Conservation (phyloP, 768 basidiomycete species). For the Fistulinella prunicolor region DNA sequence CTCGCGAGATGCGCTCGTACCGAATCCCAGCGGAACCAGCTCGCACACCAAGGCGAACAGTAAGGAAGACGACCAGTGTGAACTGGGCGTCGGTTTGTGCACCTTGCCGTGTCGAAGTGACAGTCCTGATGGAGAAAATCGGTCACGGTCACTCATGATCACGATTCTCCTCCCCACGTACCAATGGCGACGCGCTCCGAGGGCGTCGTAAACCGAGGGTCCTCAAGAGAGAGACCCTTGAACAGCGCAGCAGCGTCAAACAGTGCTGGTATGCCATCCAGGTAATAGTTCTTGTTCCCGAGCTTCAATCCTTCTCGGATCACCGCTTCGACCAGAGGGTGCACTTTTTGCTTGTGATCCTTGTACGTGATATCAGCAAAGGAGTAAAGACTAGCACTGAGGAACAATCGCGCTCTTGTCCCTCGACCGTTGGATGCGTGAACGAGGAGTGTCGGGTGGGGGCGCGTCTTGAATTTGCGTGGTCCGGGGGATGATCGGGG, state of each 20-base stretch:
- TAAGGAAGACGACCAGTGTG: conserved; percentile 68
- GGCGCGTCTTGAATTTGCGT: conserved; percentile 13
- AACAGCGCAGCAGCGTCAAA: conserved; percentile 53
- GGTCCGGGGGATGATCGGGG: conserved; percentile 12
- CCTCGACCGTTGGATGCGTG: conserved; percentile 28
- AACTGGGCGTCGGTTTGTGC: conserved; percentile 59
- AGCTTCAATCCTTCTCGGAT: conserved; percentile 85
- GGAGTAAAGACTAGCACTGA: conserved; percentile 76
- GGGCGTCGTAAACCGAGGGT: conserved; percentile 34
- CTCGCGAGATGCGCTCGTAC: conserved; percentile 19
- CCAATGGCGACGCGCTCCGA: conserved; percentile 61
- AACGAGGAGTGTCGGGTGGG: conserved; percentile 41
- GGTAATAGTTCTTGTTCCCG: conserved; percentile 70
- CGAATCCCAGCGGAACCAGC: conserved; percentile 53
- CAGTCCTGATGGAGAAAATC: conserved; percentile 43
- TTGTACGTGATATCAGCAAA: conserved; percentile 56
- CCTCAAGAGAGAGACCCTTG: conserved; percentile 28
- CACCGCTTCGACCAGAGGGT: conserved; percentile 61
- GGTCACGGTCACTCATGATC: neutral
- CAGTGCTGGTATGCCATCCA: conserved; percentile 70
- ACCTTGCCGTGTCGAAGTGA: conserved; percentile 64
- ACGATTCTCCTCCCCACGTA: conserved; percentile 24
- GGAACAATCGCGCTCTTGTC: conserved; percentile 60
- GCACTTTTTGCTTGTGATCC: conserved; percentile 61
- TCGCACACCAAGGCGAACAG: conserved; percentile 77